Percentiles rank a stretch among this genome's conserved stretches.
These are phyloP conservation scores for Pyrenophora tritici-repentis DNA, from an alignment of 2,329 filamentous ascomycete genomes.

Conservation along the genomic window DNA sequence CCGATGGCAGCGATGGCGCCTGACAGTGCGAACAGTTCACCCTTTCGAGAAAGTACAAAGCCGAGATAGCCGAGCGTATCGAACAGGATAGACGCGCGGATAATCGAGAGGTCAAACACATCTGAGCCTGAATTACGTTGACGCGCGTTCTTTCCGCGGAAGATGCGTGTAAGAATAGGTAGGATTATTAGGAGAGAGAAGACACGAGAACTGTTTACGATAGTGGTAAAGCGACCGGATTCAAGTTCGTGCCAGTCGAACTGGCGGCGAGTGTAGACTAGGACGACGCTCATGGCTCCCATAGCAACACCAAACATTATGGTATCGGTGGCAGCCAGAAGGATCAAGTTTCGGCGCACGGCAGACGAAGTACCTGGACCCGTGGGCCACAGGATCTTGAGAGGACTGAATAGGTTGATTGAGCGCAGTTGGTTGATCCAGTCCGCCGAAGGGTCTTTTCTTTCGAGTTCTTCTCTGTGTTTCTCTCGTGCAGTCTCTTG, in stretches of 20 bases:
- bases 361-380: slow-evolving; percentile 64
- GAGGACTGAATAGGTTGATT: slow-evolving; percentile 73
- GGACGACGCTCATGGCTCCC: slow-evolving; percentile 77
- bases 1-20: slow-evolving; percentile 78
- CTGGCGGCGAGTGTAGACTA: slow-evolving; percentile 80
- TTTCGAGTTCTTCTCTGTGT: slow-evolving; percentile 54
- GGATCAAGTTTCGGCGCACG: slow-evolving; percentile 78
- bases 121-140: slow-evolving; percentile 68
- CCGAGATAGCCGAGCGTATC: slow-evolving; percentile 78
- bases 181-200: slow-evolving; percentile 74
- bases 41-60: slow-evolving; percentile 69
- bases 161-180: slow-evolving; percentile 75
- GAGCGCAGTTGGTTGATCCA: slow-evolving; percentile 53
- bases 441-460: slow-evolving; percentile 43
- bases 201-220: slow-evolving; percentile 78
- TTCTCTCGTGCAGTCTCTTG: slow-evolving; percentile 74
- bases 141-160: slow-evolving; percentile 61
- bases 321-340: slow-evolving; percentile 80
- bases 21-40: slow-evolving; percentile 69
- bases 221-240: slow-evolving; percentile 78
- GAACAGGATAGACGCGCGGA: slow-evolving; percentile 74
- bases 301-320: slow-evolving; percentile 81
- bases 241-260: slow-evolving; percentile 85
- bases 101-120: slow-evolving; percentile 73
- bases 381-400: slow-evolving; percentile 77